Evolutionary conservation across 2,329 filamentous ascomycete genomes (phyloP).

Genomic region (Fusarium sp.): DNA sequence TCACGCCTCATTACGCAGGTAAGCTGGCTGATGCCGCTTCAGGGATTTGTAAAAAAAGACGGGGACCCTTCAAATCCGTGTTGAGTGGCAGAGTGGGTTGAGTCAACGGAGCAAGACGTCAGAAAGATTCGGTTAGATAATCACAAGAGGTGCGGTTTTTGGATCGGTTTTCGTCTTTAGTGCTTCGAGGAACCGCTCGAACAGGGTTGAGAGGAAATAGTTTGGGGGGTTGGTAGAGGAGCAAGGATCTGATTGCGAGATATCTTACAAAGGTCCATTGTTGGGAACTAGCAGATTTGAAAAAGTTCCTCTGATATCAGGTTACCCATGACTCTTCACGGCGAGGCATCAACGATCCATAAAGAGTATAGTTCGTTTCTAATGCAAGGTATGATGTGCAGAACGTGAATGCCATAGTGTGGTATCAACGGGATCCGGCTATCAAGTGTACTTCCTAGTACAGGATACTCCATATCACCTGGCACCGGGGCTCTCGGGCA

Average conservation of each 20-base stretch:
- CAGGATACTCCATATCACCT: neutral
- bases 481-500: neutral
- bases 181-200: conserved; percentile 15
- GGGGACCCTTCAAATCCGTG: conserved; percentile 3
- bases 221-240: conserved; percentile 6
- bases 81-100: conserved; percentile 20
- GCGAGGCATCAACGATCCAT: conserved; percentile 21
- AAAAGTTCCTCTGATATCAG: conserved; percentile 25
- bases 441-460: conserved; percentile 8
- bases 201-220: neutral
- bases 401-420: neutral
- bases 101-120: conserved; percentile 28
- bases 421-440: conserved; percentile 1
- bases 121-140: conserved; percentile 15
- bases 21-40: conserved; percentile 24
- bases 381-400: conserved; percentile 31
- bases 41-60: conserved; percentile 13
- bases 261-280: neutral
- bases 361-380: conserved; percentile 16
- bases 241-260: conserved; percentile 1
- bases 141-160: conserved; percentile 1
- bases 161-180: neutral
- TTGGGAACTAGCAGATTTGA: conserved; percentile 12
- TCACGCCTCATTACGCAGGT: conserved; percentile 23
- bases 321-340: conserved; percentile 28